Conservation (phyloP, 805 yeast genomes). For the Alloascoidea africana region DNA sequence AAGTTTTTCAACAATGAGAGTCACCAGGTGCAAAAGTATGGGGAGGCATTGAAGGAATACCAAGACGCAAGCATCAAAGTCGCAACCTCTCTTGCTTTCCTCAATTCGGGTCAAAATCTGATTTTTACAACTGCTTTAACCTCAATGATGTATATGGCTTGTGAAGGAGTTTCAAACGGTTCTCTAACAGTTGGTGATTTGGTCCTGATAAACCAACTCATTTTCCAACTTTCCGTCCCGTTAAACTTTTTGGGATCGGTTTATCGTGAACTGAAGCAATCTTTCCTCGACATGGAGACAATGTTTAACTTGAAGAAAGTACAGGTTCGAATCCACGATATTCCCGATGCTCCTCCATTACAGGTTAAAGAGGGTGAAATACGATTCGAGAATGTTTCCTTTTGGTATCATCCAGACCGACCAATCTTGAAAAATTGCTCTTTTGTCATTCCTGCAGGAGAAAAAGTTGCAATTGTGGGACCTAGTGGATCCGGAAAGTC, state of each 20-base stretch:
- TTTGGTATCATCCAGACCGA: conserved; percentile 83
- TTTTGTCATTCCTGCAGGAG: conserved; percentile 81
- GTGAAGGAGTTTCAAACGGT: conserved; percentile 77
- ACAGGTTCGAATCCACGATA: conserved; percentile 48
- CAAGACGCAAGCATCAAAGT: conserved; percentile 56
- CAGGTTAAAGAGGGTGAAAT: conserved; percentile 52
- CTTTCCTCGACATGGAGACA: conserved; percentile 91
- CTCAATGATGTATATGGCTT: conserved; percentile 98
- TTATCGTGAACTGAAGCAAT: conserved; percentile 86
- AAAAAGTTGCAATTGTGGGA: conserved; percentile 88
- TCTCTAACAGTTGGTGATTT: conserved; percentile 84
- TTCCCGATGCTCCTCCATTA: conserved; percentile 48
- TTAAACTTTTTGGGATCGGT: conserved; percentile 91
- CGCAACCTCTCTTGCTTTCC: conserved; percentile 60
- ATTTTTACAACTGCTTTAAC: conserved; percentile 83
- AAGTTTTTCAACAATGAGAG: conserved; percentile 87
- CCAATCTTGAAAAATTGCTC: conserved; percentile 71
- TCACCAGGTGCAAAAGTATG: conserved; percentile 65
- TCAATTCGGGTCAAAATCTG: conserved; percentile 66
- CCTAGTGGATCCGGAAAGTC: conserved; percentile 96
- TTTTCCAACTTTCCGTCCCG: conserved; percentile 91
- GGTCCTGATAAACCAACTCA: conserved; percentile 88
- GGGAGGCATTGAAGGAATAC: conserved; percentile 54
- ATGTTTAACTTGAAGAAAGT: conserved; percentile 73
- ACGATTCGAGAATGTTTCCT: conserved; percentile 77